Base-by-base conservation (phyloP, 768 basidiomycete species). In the Hebeloma cylindrosporum region DNA sequence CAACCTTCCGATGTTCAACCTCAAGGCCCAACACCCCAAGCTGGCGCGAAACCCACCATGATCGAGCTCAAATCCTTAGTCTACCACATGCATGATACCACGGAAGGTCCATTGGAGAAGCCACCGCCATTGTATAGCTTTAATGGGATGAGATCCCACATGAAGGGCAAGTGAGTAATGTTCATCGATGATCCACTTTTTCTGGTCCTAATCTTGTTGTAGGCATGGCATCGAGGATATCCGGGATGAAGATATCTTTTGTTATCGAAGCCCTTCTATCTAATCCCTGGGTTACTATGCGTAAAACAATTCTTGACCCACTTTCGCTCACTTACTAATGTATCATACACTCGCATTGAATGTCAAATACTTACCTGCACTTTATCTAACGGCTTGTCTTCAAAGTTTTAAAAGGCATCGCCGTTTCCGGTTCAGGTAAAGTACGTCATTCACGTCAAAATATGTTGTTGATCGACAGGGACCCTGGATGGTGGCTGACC, bases 141-240 rank as follows among this genome's bases (percentile, higher is more conserved):
- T 52, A 63, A 84, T 48, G 84, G 78, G 2, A 52, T 87, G 40
- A 65, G 77, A 29, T 84, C 82, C 17, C 85, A 88, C 50, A 53
- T 78, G 46, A 82, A 82, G 54, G 71, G 64, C 50, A 83, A 78
- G 85, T 85, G 50, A 51, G 78, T 59, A n/a, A n/a, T n/a, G 7
- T 17, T 27, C 7, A 31, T 9, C 8, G 23, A 29, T 16, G 22
- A 18, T 47, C 25, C 26, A 16, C 8, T 7, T 26, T 33, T 33
- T 32, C n/a, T 26, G 20, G 23, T 31, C 31, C 3, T 29, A 9
- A 42, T 35, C 8, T 30, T 34, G 43, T 34, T 43, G 25, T 43
- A 85, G 84, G 53, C 83, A 84, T 62, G 61, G 63, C 9, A 64
- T 79, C 26, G 53, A 57, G 27, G 53, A 60, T 13, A 62, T 80